These are phyloP conservation scores for Carex cristatella DNA, from an alignment of 176 grass and related monocot genomes.

Conservation along the genomic window DNA sequence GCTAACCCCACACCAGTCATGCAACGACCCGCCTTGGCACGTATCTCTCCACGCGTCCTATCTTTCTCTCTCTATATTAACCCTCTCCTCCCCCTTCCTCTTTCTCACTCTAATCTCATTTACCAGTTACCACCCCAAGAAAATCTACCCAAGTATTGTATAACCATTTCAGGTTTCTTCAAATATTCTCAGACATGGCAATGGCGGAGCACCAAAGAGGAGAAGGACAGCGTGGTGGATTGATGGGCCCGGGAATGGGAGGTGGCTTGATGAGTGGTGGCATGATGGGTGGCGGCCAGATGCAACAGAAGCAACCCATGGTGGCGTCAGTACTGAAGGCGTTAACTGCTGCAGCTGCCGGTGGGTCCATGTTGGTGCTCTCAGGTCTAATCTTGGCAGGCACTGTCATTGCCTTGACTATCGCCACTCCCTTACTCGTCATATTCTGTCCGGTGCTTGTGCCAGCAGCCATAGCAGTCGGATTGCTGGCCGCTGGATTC, in stretches of 20 bases:
- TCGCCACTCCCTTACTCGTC: slow-evolving; percentile 76
- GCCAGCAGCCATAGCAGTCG: slow-evolving; percentile 46
- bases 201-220: slow-evolving; percentile 50
- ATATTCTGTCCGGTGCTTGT: slow-evolving; percentile 96
- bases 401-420: slow-evolving; percentile 68
- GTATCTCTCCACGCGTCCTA: slow-evolving; percentile 20
- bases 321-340: slow-evolving; percentile 53
- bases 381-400: slow-evolving; percentile 62
- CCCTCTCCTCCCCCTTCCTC: background rate
- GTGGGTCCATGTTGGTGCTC: slow-evolving; percentile 65
- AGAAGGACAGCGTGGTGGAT: background rate
- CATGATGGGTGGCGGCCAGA: background rate
- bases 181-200: slow-evolving; percentile 28
- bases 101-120: background rate
- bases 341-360: slow-evolving; percentile 45
- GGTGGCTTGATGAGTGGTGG: background rate
- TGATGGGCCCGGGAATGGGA: background rate
- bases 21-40: slow-evolving; percentile 21
- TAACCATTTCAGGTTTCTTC: background rate
- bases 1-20: slow-evolving; percentile 27
- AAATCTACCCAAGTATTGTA: background rate
- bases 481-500: slow-evolving; percentile 60
- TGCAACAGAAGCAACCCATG: slow-evolving; percentile 41
- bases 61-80: slow-evolving; percentile 33
- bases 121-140: background rate